A percentile compares a stretch with the other conserved stretches of the same genome.
Evolutionary conservation across 1,139 yeast genomes (phyloP).

Genomic region (Yamadazyma dushanensis): DNA sequence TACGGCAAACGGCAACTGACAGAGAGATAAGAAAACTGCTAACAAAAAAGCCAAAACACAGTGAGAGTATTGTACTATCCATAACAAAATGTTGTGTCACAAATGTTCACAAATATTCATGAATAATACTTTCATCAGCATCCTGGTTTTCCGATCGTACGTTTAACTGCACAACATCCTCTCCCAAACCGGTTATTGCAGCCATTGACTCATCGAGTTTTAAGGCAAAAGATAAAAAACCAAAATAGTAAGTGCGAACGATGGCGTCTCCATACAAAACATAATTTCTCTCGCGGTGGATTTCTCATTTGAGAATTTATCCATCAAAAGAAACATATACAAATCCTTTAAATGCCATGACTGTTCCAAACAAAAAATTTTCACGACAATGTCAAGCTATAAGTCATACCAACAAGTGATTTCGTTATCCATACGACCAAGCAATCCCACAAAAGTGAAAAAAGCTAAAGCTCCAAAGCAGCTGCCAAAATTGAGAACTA

Average conservation of each 20-base stretch:
- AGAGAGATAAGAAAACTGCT: background rate
- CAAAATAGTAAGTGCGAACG: constrained; percentile 2
- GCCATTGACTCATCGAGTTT: constrained; percentile 1
- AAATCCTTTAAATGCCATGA: constrained; percentile 6
- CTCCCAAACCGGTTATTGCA: no score
- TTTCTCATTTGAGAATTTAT: constrained; percentile 5
- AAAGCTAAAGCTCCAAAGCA: constrained; percentile 10
- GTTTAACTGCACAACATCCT: no score
- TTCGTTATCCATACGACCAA: constrained; percentile 30
- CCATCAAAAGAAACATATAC: constrained; percentile 4
- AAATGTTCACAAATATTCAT: no score
- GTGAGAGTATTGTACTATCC: no score
- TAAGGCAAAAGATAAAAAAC: background rate
- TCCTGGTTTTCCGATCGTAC: no score
- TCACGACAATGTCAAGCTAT: constrained; percentile 24
- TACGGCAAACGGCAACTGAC: constrained; percentile 6
- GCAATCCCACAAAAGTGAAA: constrained; percentile 16
- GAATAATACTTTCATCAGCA: no score
- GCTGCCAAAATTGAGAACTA: constrained; percentile 33
- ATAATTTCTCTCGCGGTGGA: background rate
- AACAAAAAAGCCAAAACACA: background rate
- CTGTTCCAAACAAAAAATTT: constrained; percentile 6
- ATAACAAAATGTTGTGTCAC: no score
- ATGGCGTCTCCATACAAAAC: background rate
- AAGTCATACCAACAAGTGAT: constrained; percentile 46